Conservation (phyloP, 257 asterid species). For the Orobanche coerulescens region DNA sequence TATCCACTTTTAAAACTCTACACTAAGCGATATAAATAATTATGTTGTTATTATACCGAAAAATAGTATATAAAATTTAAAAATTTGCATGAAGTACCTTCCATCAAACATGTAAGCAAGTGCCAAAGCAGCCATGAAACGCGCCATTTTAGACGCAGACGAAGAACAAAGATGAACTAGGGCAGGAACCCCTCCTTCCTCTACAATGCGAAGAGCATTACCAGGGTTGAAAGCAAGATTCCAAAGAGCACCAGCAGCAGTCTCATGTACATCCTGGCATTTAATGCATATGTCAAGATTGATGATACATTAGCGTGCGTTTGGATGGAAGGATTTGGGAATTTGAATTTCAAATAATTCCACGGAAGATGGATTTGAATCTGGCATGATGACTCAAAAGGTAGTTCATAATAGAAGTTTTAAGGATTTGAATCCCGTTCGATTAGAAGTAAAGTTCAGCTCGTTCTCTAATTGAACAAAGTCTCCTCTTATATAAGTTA, state of each 20-base stretch:
- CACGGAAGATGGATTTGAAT: too few relatives aligned
- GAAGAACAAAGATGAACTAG: slow-evolving; percentile 61
- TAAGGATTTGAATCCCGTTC: too few relatives aligned
- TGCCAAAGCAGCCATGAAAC: slow-evolving; percentile 80
- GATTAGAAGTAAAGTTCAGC: too few relatives aligned
- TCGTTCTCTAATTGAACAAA: too few relatives aligned
- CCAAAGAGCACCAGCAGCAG: slow-evolving; percentile 91
- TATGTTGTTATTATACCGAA: not conserved
- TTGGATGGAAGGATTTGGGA: too few relatives aligned
- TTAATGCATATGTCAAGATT: slow-evolving; percentile 12
- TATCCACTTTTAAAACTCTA: too few relatives aligned
- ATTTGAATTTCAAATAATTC: too few relatives aligned
- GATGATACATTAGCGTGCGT: not conserved
- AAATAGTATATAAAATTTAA: not conserved
- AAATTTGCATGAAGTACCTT: slow-evolving; percentile 39
- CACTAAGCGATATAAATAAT: not conserved
- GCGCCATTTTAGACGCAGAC: slow-evolving; percentile 72
- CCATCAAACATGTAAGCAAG: slow-evolving; percentile 72
- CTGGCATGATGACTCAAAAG: too few relatives aligned
- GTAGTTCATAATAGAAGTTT: too few relatives aligned
- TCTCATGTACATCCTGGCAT: slow-evolving; percentile 75
- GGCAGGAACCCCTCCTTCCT: slow-evolving; percentile 72
- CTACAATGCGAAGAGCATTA: slow-evolving; percentile 68
- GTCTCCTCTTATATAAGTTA: too few relatives aligned
- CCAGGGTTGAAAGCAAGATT: slow-evolving; percentile 79